These are phyloP conservation scores for Lizanozyma gosingica DNA, from an alignment of 1,139 yeast species.

Conservation along the genomic window DNA sequence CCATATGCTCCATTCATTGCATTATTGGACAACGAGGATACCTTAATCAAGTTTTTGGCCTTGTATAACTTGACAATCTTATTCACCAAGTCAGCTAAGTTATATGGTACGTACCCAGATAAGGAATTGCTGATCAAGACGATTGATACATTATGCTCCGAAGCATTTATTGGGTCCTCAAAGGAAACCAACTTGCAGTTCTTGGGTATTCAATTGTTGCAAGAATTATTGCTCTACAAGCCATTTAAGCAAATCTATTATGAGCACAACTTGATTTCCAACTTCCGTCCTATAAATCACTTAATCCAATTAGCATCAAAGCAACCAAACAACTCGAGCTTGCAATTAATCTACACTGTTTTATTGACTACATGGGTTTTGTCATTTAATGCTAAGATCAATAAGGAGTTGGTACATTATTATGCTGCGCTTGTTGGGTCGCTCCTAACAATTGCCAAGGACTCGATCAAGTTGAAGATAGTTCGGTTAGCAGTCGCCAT, in stretches of 20 bases:
- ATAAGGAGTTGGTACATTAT: constrained; percentile 44
- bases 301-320: constrained; percentile 24
- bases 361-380: constrained; percentile 78
- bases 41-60: constrained; percentile 36
- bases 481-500: constrained; percentile 74
- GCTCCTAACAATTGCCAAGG: constrained; percentile 44
- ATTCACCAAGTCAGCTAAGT: constrained; percentile 19
- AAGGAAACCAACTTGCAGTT: constrained; percentile 48
- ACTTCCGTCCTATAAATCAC: constrained; percentile 46
- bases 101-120: constrained; percentile 11
- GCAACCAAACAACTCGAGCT: constrained; percentile 45
- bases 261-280: constrained; percentile 36
- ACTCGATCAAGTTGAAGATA: constrained; percentile 86
- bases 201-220: constrained; percentile 59
- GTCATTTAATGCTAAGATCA: constrained; percentile 57
- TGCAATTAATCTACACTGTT: constrained; percentile 79
- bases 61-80: constrained; percentile 37
- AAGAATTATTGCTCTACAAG: constrained; percentile 51
- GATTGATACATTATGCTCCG: constrained; percentile 33
- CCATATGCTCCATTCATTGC: constrained; percentile 51
- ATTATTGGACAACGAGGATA: constrained; percentile 40
- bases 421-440: constrained; percentile 52
- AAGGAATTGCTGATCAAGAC: constrained; percentile 31
- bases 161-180: constrained; percentile 34
- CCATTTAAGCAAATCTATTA: constrained; percentile 53